A percentile compares a stretch with the other conserved stretches of the same genome.
Evolutionary conservation across 768 basidiomycete genomes (phyloP).

Genomic region (Chalciporus sphaerocephalus): DNA sequence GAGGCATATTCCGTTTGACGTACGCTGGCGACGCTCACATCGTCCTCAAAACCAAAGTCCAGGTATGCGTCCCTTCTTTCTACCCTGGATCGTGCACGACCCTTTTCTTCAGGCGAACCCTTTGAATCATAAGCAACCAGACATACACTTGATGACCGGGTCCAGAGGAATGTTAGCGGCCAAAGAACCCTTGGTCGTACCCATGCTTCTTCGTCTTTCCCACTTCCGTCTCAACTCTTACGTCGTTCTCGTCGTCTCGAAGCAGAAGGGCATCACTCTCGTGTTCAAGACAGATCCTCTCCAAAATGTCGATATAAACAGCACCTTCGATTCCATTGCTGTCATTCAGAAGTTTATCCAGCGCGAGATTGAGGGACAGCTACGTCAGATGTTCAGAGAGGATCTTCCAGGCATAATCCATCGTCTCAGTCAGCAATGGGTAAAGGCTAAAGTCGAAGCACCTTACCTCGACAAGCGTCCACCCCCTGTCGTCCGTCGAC

Average conservation of each 20-base stretch:
- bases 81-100: constrained; percentile 6
- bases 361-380: constrained; percentile 92
- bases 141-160: constrained; percentile 81
- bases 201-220: constrained; percentile 97
- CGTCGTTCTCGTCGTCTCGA: constrained; percentile 95
- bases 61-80: constrained; percentile 47
- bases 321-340: constrained; percentile 95
- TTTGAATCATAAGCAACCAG: constrained; percentile 85
- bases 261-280: constrained; percentile 96
- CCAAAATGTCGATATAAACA: constrained; percentile 95
- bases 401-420: constrained; percentile 97
- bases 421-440: constrained; percentile 92
- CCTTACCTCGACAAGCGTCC: constrained; percentile 68
- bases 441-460: constrained; percentile 90
- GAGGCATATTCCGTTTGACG: constrained; percentile 93
- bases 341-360: constrained; percentile 98
- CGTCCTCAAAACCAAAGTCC: constrained; percentile 86
- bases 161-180: constrained; percentile 89
- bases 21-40: constrained; percentile 92
- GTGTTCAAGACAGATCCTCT: constrained; percentile 99
- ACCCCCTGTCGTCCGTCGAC: constrained; percentile 30
- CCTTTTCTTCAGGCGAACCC: constrained; percentile 69
- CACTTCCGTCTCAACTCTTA: constrained; percentile 92
- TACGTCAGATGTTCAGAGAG: constrained; percentile 97
- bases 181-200: constrained; percentile 91